Evolutionary conservation across 305 asterid species (phyloP), one percentile per base, ranked within the genome.

Genomic region (Vinca major): DNA sequence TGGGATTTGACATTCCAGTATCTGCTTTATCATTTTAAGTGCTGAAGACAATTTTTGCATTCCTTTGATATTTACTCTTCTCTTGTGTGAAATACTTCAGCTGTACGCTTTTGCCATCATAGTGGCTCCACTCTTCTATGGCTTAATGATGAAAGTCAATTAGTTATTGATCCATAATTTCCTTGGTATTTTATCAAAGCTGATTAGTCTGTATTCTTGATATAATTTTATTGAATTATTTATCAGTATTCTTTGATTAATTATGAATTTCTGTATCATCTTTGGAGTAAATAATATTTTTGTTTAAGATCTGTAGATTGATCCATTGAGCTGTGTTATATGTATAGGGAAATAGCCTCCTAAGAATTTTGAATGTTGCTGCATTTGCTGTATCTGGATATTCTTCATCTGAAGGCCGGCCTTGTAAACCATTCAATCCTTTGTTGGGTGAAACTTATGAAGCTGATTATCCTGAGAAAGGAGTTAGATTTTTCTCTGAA

Each of bases 371-470:
- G 77, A 74, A 87, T 62, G 96, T 92, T 77, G 98, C 98, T 73
- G 92, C 97, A 73, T 92, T 92, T 73, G 96, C 98, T 65, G 95
- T 88, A 52, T 92, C 98, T 63, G 98, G 97, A 68, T 92, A 92
- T 83, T 96, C 98, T 78, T 92, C 98, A 37, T 77, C 96, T n/a
- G 97, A 90, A 82, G 95, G 97, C 64, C 86, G 98, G 56, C 83
- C 80, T 58, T 90, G 97, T 73, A 92, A 92, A 80, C 98, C 98
- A 55, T 92, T 92, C 82, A 92, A 92, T 85, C 98, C 98, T 53
- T 77, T 92, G 73, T 82, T 92, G 41, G 98, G 98, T 66, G 98
- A 92, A 83, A 90, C 97, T 63, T 90, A 87, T 75, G 98, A 92
- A 80, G 98, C 98, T 71, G 96, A 92, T 77, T 92, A 82, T 81